Percentiles rank a stretch among this genome's conserved stretches.
These are phyloP conservation scores for Talaromyces sp. DNA, from an alignment of 2,329 filamentous ascomycete species.

Conservation along the genomic window DNA sequence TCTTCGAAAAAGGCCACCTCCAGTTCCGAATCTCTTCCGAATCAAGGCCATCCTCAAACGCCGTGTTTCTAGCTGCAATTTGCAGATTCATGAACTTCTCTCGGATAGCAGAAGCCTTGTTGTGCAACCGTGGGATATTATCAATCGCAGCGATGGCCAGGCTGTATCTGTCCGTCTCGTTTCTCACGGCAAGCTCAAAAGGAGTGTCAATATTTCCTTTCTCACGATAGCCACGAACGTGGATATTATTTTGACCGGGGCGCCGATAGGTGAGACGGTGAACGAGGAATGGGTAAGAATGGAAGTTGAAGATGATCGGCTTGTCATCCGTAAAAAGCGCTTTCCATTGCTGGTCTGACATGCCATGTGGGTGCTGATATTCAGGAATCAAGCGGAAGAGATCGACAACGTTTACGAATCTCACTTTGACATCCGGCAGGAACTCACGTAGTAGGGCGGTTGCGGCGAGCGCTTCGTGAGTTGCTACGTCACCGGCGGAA, in stretches of 20 bases:
- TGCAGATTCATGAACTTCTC: slow-evolving; percentile 64
- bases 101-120: slow-evolving; percentile 60
- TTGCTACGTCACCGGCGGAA: slow-evolving; percentile 70
- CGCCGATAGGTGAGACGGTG: slow-evolving; percentile 75
- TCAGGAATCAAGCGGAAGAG: slow-evolving; percentile 74
- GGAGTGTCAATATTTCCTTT: slow-evolving; percentile 84
- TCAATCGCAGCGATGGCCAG: slow-evolving; percentile 75
- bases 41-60: slow-evolving; percentile 69
- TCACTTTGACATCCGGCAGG: slow-evolving; percentile 69
- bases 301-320: slow-evolving; percentile 80
- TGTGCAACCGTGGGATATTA: slow-evolving; percentile 59
- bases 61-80: slow-evolving; percentile 61
- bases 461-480: slow-evolving; percentile 70
- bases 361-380: slow-evolving; percentile 68
- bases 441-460: slow-evolving; percentile 69
- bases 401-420: slow-evolving; percentile 77
- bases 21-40: slow-evolving; percentile 63
- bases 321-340: slow-evolving; percentile 69
- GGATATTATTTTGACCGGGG: slow-evolving; percentile 63
- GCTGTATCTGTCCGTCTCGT: slow-evolving; percentile 73
- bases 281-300: slow-evolving; percentile 77
- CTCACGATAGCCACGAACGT: slow-evolving; percentile 76
- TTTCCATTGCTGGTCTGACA: slow-evolving; percentile 63
- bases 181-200: slow-evolving; percentile 72
- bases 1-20: slow-evolving; percentile 55